Percentiles rank a stretch among this genome's conserved stretches.
phyloP scores from a whole-genome alignment of 2,329 filamentous ascomycete species.

The Pseudogymnoascus sp. region DNA sequence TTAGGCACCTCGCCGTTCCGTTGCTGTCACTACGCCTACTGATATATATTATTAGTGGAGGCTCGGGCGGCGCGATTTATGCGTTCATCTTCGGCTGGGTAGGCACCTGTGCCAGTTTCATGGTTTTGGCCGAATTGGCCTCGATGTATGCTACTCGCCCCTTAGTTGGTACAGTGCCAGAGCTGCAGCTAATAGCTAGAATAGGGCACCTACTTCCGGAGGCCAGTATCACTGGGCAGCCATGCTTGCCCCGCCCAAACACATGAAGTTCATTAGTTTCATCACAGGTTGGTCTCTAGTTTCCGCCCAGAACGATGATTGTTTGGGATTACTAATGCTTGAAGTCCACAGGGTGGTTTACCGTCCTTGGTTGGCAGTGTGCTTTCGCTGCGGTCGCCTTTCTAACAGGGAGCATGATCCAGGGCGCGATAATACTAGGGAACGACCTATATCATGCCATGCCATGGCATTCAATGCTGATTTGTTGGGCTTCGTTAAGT shows the following conservation, averaged over 20 bases:
- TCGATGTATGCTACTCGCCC: conserved; percentile 16
- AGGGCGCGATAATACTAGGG: conserved; percentile 38
- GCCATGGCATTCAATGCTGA: conserved; percentile 44
- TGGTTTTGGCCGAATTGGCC: conserved; percentile 8
- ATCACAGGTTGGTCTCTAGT: not conserved
- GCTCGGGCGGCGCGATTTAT: not conserved
- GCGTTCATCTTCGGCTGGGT: not conserved
- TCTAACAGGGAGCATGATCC: conserved; percentile 43
- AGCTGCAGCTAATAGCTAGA: not conserved
- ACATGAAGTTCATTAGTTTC: conserved; percentile 44
- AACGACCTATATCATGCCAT: conserved; percentile 34
- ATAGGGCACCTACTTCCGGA: conserved; percentile 16
- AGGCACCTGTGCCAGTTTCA: not conserved
- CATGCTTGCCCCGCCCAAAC: conserved; percentile 42
- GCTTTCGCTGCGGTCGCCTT: conserved; percentile 34
- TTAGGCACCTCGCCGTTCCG: not conserved
- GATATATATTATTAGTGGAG: not conserved
- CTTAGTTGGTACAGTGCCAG: not conserved
- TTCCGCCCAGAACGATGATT: not conserved
- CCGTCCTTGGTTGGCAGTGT: conserved; percentile 44
- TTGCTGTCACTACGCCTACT: not conserved
- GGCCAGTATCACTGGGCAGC: conserved; percentile 56
- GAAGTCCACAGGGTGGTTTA: conserved; percentile 42
- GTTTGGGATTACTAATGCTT: conserved; percentile 31
- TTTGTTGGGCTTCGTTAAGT: conserved; percentile 41